Base-by-base conservation (phyloP, 257 asterid genomes). In the Penstemon eatonii region DNA sequence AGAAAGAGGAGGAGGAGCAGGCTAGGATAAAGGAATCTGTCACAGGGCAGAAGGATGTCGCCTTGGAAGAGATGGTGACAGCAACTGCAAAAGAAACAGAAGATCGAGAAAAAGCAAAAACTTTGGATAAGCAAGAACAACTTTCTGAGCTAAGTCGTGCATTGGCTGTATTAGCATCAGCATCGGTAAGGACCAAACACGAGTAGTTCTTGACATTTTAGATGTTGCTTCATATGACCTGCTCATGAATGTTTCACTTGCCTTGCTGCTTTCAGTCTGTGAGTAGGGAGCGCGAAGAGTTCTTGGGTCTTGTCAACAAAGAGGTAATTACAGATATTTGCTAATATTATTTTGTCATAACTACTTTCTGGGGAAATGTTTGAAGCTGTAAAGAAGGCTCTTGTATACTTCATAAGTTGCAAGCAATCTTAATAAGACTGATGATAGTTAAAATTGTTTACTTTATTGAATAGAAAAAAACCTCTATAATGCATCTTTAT, bases 241-340 rank as follows among this genome's bases (percentile, higher is more conserved):
- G 38, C 38, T 55, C 58, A 63, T 75, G 57, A 76, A 58, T 43
- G 44, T 56, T 69, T 76, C 67, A 69, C 56, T 63, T 60, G 53
- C 74, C 74, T 79, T 74, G 55, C 66, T 76, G 63, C 56, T 86
- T 87, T 66, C 88, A 93, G 98, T 88, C 98, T 39, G 98, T 93
- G 79, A 90, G 89, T 84, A 85, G 87, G 89, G 98, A 93, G 84
- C 97, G 98, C 18, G 94, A 93, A 75, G 98, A 93, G 83, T 93
- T 93, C 84, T 73, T 93, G 78, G 76, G 88, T 63, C 98, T 93
- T 79, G 97, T 93, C 76, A 88, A 85, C 77, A 90, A 88, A 83
- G 98, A 93, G 98, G 98, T 90, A 88, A 56, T 43, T 54, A 7
- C 38, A 44, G 11, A 57, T 75, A 47, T 73, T 77, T 37, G 73